Evolutionary conservation across 164 flowering plant genomes (phyloP), one percentile per base, ranked within the genome.

Genomic region (Pachysandra terminalis): DNA sequence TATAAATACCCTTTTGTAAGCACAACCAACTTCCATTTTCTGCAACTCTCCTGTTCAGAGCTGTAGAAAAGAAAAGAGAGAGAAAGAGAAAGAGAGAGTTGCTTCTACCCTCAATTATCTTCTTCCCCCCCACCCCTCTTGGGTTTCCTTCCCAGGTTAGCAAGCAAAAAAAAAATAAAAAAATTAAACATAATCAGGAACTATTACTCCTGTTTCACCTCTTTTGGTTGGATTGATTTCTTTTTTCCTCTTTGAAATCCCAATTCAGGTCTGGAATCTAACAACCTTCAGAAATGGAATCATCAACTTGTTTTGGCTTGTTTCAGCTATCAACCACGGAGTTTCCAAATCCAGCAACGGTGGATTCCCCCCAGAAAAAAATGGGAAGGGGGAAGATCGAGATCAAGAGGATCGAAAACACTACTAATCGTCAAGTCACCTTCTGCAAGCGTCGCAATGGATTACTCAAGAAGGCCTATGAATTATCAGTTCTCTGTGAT

Each of bases 381-480:
- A 71, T 79, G 70, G 87, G 89, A 3, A 81, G 91, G 65, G 95
- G 95, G 64, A 89, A 89, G 85, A 87, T 89, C 60, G 91, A 85
- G 81, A 89, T 89, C 80, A 87, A 89, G 78, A 73, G 95, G 81
- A 89, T 89, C 71, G 95, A 89, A 69, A 89, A 87, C 87, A 89
- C 91, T 0, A 89, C 95, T 0, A 89, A 87, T 63, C 80, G 95
- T 2, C 95, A 89, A 71, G 95, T 89, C 25, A 89, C 95, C 55
- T 89, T 89, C 74, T 89, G 91, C 63, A 89, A 89, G 75, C 78
- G 95, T 28, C 75, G 95, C 35, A 87, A 87, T 32, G 95, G 95
- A 15, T 71, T 89, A 55, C 91, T 89, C 40, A 89, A 89, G 76
- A 89, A 89, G 71, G 91, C 94, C 28, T 87, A 89, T 64, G 94